Conservation (phyloP, 805 yeast species). For the Wickerhamomyces subpelliculosus region DNA sequence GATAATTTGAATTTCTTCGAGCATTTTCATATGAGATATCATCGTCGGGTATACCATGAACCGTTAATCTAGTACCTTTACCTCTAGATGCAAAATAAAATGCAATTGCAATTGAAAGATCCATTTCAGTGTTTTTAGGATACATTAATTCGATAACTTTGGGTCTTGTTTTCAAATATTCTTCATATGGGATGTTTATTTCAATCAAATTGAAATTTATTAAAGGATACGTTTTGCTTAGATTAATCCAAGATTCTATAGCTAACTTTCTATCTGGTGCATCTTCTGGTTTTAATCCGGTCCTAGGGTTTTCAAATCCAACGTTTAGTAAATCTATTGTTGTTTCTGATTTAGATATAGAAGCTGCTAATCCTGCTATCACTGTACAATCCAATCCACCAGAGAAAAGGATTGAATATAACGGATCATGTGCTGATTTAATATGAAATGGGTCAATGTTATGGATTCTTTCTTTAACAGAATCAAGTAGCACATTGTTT, state of each 20-base stretch:
- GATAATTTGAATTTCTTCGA: slow-evolving; percentile 25
- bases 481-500: slow-evolving; percentile 22
- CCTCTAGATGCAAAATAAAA: slow-evolving; percentile 85
- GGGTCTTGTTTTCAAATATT: slow-evolving; percentile 44
- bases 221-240: slow-evolving; percentile 37
- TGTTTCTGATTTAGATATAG: slow-evolving; percentile 22
- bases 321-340: slow-evolving; percentile 79
- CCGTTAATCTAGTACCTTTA: slow-evolving; percentile 25
- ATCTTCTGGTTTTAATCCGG: slow-evolving; percentile 46
- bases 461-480: slow-evolving; percentile 45
- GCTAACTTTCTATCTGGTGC: slow-evolving; percentile 87
- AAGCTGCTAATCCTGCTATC: slow-evolving; percentile 50
- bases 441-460: slow-evolving; percentile 53
- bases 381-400: slow-evolving; percentile 95
- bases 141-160: slow-evolving; percentile 61
- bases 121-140: slow-evolving; percentile 92
- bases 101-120: slow-evolving; percentile 89
- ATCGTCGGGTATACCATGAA: not conserved
- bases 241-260: slow-evolving; percentile 46
- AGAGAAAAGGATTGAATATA: slow-evolving; percentile 67
- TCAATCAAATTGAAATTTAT: slow-evolving; percentile 49
- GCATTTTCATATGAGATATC: slow-evolving; percentile 5
- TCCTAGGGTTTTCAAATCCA: slow-evolving; percentile 86
- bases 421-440: slow-evolving; percentile 22
- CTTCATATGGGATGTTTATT: slow-evolving; percentile 65